These are phyloP conservation scores for Kalanchoe fedtschenkoi DNA, from an alignment of 164 flowering plant genomes.

Conservation along the genomic window DNA sequence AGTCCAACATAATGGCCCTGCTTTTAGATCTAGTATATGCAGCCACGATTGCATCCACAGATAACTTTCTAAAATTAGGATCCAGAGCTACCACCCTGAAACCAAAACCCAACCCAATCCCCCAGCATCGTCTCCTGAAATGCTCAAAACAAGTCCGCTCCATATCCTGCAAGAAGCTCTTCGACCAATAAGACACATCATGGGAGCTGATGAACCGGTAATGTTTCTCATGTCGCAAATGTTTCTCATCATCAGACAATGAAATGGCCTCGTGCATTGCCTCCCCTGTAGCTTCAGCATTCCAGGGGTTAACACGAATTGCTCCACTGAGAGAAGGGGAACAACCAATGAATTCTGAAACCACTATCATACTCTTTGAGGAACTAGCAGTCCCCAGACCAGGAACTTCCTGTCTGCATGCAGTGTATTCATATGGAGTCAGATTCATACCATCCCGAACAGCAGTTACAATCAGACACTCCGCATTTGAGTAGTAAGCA, in stretches of 20 bases:
- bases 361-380: constrained; percentile 34
- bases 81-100: constrained; percentile 36
- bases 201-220: constrained; percentile 35
- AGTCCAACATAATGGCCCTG: constrained; percentile 40
- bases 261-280: constrained; percentile 32
- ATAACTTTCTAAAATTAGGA: constrained; percentile 39
- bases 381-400: no score
- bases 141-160: constrained; percentile 40
- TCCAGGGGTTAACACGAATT: constrained; percentile 38
- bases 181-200: constrained; percentile 42
- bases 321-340: constrained; percentile 43
- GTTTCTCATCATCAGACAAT: constrained; percentile 25
- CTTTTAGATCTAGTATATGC: constrained; percentile 21
- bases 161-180: constrained; percentile 41
- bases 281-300: constrained; percentile 36
- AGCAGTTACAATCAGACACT: constrained; percentile 35
- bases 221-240: constrained; percentile 40
- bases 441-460: constrained; percentile 39
- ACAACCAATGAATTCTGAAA: constrained; percentile 39
- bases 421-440: constrained; percentile 33
- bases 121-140: constrained; percentile 31
- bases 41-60: constrained; percentile 26
- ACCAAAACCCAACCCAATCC: constrained; percentile 33
- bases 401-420: constrained; percentile 29
- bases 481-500: constrained; percentile 31